A percentile compares a stretch with the other conserved stretches of the same genome.
Evolutionary conservation across 495 filamentous ascomycete species (phyloP).

Genomic region (Penicillium pancosmium): DNA sequence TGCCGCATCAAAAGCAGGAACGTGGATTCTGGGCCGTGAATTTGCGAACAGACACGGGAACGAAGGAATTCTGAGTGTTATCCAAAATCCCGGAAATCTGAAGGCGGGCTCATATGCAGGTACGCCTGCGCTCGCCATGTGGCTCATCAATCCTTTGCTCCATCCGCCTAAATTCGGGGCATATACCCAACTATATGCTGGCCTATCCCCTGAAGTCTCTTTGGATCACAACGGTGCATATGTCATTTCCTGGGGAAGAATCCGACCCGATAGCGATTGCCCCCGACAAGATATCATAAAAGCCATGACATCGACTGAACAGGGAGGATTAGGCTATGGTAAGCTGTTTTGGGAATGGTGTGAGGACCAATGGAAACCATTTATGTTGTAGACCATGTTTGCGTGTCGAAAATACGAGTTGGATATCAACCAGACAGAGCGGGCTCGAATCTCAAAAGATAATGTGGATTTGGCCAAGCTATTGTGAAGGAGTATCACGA

Average conservation of each 20-base stretch:
- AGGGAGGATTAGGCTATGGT: too few relatives aligned
- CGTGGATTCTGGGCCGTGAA: not conserved
- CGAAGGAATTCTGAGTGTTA: not conserved
- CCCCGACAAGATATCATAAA: too few relatives aligned
- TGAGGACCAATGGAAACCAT: too few relatives aligned
- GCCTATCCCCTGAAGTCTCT: not conserved
- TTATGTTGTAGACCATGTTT: too few relatives aligned
- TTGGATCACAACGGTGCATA: not conserved
- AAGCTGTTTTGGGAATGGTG: too few relatives aligned
- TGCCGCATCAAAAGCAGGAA: not conserved
- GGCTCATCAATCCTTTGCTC: not conserved
- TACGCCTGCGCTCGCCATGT: not conserved
- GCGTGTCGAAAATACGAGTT: too few relatives aligned
- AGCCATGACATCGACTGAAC: too few relatives aligned
- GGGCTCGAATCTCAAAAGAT: too few relatives aligned
- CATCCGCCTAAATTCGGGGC: slow-evolving; percentile 1
- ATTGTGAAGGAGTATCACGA: too few relatives aligned
- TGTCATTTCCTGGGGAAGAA: slow-evolving; percentile 4
- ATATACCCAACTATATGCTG: slow-evolving; percentile 1
- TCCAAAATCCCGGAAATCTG: not conserved
- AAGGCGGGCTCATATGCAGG: not conserved
- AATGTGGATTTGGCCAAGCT: too few relatives aligned
- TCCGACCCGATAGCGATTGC: too few relatives aligned
- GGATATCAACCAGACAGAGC: too few relatives aligned
- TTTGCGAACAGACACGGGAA: not conserved